Conservation (phyloP, 2,329 filamentous ascomycete species). For the Fusarium sp. region DNA sequence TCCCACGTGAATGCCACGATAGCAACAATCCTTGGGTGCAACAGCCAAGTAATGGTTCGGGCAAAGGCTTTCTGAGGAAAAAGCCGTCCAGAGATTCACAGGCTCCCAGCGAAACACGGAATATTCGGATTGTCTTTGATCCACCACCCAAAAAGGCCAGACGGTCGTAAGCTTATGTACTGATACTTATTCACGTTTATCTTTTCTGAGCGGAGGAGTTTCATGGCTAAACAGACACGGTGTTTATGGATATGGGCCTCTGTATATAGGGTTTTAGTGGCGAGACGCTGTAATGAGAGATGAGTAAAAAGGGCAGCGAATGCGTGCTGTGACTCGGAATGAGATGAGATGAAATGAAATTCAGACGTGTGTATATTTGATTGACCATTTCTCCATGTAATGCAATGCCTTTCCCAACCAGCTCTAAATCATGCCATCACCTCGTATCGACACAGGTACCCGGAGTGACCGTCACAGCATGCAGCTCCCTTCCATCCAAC, state of each 20-base stretch:
- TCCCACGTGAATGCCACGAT: slow-evolving; percentile 16
- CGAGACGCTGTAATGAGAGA: not conserved
- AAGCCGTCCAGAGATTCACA: slow-evolving; percentile 38
- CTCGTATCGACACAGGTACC: slow-evolving; percentile 7
- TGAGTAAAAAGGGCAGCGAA: not conserved
- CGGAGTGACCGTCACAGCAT: slow-evolving; percentile 27
- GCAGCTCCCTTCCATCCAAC: slow-evolving; percentile 36
- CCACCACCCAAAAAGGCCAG: slow-evolving; percentile 47
- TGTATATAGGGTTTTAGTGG: not conserved
- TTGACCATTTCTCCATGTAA: slow-evolving; percentile 14
- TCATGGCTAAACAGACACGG: not conserved
- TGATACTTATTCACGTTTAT: not conserved
- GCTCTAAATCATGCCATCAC: slow-evolving; percentile 23
- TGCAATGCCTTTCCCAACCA: slow-evolving; percentile 12
- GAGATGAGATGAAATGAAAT: not conserved
- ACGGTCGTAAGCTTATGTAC: not conserved
- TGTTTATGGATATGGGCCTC: not conserved
- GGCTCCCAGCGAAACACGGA: slow-evolving; percentile 49
- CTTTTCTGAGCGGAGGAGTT: slow-evolving; percentile 15
- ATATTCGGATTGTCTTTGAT: slow-evolving; percentile 52
- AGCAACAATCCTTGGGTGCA: slow-evolving; percentile 35
- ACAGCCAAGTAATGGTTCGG: not conserved
- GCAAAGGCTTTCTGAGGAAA: slow-evolving; percentile 32
- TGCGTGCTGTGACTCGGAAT: not conserved
- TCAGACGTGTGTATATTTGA: slow-evolving; percentile 25